A percentile compares a stretch with the other conserved stretches of the same genome.
These are phyloP conservation scores for Colletotrichum sp. DNA, from an alignment of 2,329 filamentous ascomycete species.

Conservation along the genomic window DNA sequence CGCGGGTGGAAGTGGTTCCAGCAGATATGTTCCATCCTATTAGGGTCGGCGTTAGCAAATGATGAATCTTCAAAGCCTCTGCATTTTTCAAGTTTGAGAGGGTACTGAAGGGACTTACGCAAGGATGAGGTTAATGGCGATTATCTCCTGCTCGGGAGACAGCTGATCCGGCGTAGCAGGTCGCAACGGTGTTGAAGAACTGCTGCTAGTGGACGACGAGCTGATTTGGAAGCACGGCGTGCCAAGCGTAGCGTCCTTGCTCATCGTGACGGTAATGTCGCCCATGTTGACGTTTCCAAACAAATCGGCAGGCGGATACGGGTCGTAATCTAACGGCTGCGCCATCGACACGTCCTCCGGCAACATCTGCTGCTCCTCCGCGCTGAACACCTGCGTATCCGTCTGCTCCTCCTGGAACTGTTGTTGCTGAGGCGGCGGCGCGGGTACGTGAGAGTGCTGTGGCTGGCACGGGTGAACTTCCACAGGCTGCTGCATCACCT, in stretches of 20 bases:
- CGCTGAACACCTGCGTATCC: neutral
- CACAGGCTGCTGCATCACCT: neutral
- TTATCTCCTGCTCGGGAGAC: slow-evolving; percentile 45
- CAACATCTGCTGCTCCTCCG: neutral
- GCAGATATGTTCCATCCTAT: slow-evolving; percentile 57
- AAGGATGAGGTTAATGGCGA: slow-evolving; percentile 59
- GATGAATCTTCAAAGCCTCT: too few relatives aligned
- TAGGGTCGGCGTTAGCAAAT: neutral
- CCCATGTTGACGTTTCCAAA: slow-evolving; percentile 40
- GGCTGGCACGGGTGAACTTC: neutral
- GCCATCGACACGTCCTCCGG: slow-evolving; percentile 2
- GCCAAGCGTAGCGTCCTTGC: slow-evolving; percentile 43
- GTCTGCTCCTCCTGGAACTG: neutral
- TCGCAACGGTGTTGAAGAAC: slow-evolving; percentile 7
- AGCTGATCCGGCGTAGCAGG: slow-evolving; percentile 29
- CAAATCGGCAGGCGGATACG: slow-evolving; percentile 26
- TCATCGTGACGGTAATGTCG: slow-evolving; percentile 45
- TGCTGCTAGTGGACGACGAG: slow-evolving; percentile 27
- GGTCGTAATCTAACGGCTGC: neutral
- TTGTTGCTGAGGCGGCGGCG: neutral
- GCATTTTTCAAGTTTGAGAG: too few relatives aligned
- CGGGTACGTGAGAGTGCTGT: neutral
- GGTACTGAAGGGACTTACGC: slow-evolving; percentile 44
- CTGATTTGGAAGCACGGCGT: slow-evolving; percentile 50
- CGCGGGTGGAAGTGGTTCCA: slow-evolving; percentile 53